Evolutionary conservation across 2,329 filamentous ascomycete species (phyloP).

Genomic region (Acrodontium crateriforme): DNA sequence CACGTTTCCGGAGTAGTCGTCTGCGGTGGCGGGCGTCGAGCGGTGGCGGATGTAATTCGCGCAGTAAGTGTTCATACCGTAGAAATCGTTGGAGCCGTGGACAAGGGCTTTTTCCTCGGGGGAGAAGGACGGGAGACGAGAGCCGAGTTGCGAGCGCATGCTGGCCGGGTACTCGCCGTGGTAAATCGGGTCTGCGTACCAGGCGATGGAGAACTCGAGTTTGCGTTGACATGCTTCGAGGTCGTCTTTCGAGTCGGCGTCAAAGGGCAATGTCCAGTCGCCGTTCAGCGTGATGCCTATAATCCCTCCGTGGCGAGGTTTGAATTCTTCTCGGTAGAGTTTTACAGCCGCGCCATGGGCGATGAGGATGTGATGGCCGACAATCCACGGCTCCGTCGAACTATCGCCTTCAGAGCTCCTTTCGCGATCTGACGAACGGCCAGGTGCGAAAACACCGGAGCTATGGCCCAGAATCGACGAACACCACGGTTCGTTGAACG

Average conservation of each 20-base stretch:
- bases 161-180: conserved; percentile 69
- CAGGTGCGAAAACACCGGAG: conserved; percentile 65
- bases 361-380: conserved; percentile 65
- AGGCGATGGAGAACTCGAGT: conserved; percentile 74
- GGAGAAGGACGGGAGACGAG: conserved; percentile 62
- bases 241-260: conserved; percentile 59
- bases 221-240: conserved; percentile 65
- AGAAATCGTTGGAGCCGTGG: conserved; percentile 80
- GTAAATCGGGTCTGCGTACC: conserved; percentile 84
- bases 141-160: conserved; percentile 69
- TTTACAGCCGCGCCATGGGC: conserved; percentile 72
- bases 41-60: conserved; percentile 71
- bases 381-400: conserved; percentile 66
- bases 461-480: conserved; percentile 68
- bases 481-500: conserved; percentile 60
- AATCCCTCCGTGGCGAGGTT: conserved; percentile 54
- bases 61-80: conserved; percentile 71
- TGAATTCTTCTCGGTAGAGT: conserved; percentile 71
- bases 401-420: conserved; percentile 61
- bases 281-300: conserved; percentile 83
- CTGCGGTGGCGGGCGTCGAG: conserved; percentile 38
- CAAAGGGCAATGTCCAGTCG: conserved; percentile 61
- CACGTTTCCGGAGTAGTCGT: conserved; percentile 64
- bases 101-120: conserved; percentile 60
- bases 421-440: conserved; percentile 61